Evolutionary conservation across 352 stramenopile species (phyloP).

Genomic region (Phytophthora hybrid): DNA sequence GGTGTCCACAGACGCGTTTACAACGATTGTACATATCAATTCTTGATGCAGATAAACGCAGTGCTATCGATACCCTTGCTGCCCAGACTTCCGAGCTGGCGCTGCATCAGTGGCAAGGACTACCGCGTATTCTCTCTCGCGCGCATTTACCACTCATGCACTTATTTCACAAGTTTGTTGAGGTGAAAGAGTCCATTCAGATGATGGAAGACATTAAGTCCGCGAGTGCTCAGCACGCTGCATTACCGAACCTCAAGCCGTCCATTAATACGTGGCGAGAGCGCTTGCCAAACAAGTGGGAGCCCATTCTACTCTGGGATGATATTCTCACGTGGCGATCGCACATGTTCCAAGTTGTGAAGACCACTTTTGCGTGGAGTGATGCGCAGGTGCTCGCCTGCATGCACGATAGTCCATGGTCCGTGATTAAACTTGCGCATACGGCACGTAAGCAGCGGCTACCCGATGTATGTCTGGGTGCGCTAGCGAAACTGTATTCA

Average conservation of each 20-base stretch:
- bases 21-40: conserved; percentile 91
- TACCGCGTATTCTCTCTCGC: conserved; percentile 80
- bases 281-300: conserved; percentile 94
- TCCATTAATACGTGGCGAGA: conserved; percentile 94
- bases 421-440: conserved; percentile 92
- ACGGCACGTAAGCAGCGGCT: conserved; percentile 92
- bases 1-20: conserved; percentile 79
- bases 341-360: conserved; percentile 94
- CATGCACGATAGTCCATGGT: conserved; percentile 95
- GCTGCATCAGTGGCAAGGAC: conserved; percentile 90
- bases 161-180: conserved; percentile 93
- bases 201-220: conserved; percentile 92
- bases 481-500: conserved; percentile 87
- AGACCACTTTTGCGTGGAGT: conserved; percentile 89
- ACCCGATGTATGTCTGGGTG: conserved; percentile 86
- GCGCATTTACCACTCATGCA: conserved; percentile 89
- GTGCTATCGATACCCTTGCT: conserved; percentile 68
- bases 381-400: conserved; percentile 89
- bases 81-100: conserved; percentile 84
- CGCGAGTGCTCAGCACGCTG: conserved; percentile 80
- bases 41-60: conserved; percentile 82
- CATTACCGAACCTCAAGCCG: conserved; percentile 89
- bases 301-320: conserved; percentile 93
- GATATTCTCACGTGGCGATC: conserved; percentile 94
- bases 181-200: conserved; percentile 93